Percentiles rank a stretch among this genome's conserved stretches.
Conservation (phyloP, 2,329 filamentous ascomycete species). For the Trichoderma sp. region DNA sequence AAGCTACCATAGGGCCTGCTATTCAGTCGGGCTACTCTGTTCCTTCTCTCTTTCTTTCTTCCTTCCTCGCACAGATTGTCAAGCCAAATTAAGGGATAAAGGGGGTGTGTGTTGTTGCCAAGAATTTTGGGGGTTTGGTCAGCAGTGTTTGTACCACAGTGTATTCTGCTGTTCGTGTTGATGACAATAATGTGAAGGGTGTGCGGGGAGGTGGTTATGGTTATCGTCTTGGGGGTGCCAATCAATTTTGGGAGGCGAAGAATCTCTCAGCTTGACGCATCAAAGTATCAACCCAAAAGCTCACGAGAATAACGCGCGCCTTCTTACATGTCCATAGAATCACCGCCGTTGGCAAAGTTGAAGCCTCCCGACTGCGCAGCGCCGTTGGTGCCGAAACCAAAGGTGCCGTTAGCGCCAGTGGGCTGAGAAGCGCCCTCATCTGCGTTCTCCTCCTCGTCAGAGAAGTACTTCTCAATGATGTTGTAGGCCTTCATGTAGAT, state of each 20-base stretch:
- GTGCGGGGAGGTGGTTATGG: background rate
- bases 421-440: slow-evolving; percentile 75
- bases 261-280: slow-evolving; percentile 1
- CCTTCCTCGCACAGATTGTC: slow-evolving; percentile 38
- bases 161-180: slow-evolving; percentile 14
- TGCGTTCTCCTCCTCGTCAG: slow-evolving; percentile 93
- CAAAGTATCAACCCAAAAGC: background rate
- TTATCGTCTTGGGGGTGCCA: slow-evolving; percentile 11
- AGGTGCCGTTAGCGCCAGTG: slow-evolving; percentile 69
- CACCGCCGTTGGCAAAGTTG: slow-evolving; percentile 80
- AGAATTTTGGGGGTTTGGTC: slow-evolving; percentile 27
- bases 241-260: slow-evolving; percentile 10
- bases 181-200: slow-evolving; percentile 16
- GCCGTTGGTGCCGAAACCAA: slow-evolving; percentile 73
- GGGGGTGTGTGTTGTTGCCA: slow-evolving; percentile 36
- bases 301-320: background rate
- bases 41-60: background rate
- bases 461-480: slow-evolving; percentile 99
- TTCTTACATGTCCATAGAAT: slow-evolving; percentile 66
- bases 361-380: slow-evolving; percentile 74
- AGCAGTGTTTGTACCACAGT: background rate
- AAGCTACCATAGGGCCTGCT: slow-evolving; percentile 61
- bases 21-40: slow-evolving; percentile 28
- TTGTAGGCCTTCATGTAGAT: slow-evolving; percentile 99
- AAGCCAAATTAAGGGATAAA: slow-evolving; percentile 37